Evolutionary conservation across 139 green algal genomes (phyloP), one percentile per base, ranked within the genome.

Genomic region (Chlorella vulgaris): DNA sequence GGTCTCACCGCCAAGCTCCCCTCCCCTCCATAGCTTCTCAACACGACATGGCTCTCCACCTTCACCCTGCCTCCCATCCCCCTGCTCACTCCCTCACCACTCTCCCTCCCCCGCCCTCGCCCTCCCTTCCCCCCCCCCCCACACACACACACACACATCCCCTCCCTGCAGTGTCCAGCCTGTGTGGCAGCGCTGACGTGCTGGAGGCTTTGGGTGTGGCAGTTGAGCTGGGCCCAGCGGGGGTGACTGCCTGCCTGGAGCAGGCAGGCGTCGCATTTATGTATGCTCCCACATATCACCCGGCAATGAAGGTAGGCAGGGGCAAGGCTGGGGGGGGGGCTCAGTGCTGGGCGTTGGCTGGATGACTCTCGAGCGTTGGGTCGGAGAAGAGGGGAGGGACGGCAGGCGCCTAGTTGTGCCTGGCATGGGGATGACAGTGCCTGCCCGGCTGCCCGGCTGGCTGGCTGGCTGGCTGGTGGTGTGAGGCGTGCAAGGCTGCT

Each of bases 181-280:
- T 97, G 50, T 99, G 97, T 83, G 97, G 97, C 47, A 93, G 85
- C 43, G 97, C 94, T n/a, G 97, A 99, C 80, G 97, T 98, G 18
- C 80, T 97, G 0, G 93, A 96, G 91, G 97, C 93, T 0, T 84
- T 99, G 42, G 95, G 93, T 5, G 90, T 99, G 0, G 89, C 88
- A 4, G 90, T 99, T 42, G 95, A 99, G 80, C 73, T 99, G n/a
- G 94, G 93, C 1, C 95, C 97, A 13, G 83, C 94, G 47, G 87
- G 86, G 26, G 89, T 99, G 38, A 40, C 74, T 3, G 66, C 58
- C 28, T 99, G 96, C 86, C 77, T 99, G 36, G 81, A 94, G 4
- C 86, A 98, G 83, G 91, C 89, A 15, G 89, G 93, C 31, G 86
- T 99, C 36, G 97, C 91, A 40, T 99, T 99, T 90, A 99, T 99